Evolutionary conservation across 2,329 filamentous ascomycete genomes (phyloP).

Genomic region (Cryphonectria radicalis): DNA sequence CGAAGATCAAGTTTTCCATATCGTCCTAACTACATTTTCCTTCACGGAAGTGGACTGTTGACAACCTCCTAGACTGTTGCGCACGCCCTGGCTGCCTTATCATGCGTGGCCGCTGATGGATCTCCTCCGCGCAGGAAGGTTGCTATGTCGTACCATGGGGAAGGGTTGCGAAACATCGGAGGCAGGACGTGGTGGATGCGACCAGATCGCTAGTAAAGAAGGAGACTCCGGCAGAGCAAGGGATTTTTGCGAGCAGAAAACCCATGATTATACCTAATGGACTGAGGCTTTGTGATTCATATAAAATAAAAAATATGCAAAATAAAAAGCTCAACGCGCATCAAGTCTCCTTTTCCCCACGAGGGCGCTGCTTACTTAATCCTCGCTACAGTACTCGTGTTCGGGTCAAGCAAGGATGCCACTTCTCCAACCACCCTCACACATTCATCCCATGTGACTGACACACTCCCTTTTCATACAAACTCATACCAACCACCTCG

Average conservation of each 20-base stretch:
- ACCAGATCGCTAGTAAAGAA: conserved; percentile 19
- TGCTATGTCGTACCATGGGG: conserved; percentile 15
- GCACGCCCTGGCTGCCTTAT: conserved; percentile 24
- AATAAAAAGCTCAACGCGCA: too few species aligned
- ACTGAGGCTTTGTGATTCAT: too few species aligned
- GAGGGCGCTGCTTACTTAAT: background rate
- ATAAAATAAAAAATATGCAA: too few species aligned
- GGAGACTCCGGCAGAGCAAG: conserved; percentile 23
- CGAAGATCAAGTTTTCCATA: too few species aligned
- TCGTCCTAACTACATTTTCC: too few species aligned
- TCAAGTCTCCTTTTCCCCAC: too few species aligned
- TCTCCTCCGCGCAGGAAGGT: conserved; percentile 1
- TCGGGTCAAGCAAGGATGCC: background rate
- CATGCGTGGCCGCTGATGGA: conserved; percentile 30
- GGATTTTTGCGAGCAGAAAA: conserved; percentile 23
- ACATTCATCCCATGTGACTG: background rate
- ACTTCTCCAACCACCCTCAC: background rate
- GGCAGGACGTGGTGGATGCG: conserved; percentile 23
- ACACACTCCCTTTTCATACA: background rate
- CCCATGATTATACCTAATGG: background rate
- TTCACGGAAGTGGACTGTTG: too few species aligned
- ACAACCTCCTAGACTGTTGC: too few species aligned
- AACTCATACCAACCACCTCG: background rate
- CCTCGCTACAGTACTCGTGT: background rate
- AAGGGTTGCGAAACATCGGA: background rate